Base-by-base conservation (phyloP, 2,329 filamentous ascomycete genomes). In the Exserohilum rostratum region DNA sequence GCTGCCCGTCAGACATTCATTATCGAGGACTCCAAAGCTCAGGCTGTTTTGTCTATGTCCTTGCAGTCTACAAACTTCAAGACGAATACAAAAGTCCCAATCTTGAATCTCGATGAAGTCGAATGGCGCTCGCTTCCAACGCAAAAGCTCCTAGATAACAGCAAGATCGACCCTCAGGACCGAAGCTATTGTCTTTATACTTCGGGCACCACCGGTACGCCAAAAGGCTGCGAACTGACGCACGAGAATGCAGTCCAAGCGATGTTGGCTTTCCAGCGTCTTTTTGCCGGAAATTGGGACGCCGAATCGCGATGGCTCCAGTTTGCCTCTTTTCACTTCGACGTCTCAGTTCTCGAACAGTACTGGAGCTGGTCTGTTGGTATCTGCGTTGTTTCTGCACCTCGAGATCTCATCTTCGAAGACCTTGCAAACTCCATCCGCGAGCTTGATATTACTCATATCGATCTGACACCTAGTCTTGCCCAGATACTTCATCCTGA, bases 301-400 rank as follows among this genome's bases (percentile, higher is more conserved):
- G 66, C 80, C 0, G 70, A 83, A 0, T 96, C 92, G 0, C 85
- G 89, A 53, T 97, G 91, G 88, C 80, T 97, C 0, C 93, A 97
- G 69, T 97, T 97, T 69, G 93, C 93, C 1, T 93, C 91, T 0
- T 91, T 96, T 52, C 93, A 96, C 73, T 97, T 97, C 57, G 93
- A 97, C 66, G 93, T 97, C 3, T 95, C 90, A 1, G 90, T 97
- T 0, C 81, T 97, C 0, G 93, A 97, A 69, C 93, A 96, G 67
- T 97, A 93, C 72, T 97, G 91, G 91, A 95, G 88, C 53, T 97
- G 93, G 93, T 91, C 89, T 25, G 90, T 95, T 0, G 92, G 92
- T 1, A 92, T 97, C 22, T 88, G 89, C 3, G 83, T 97, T 0
- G 89, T 93, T 2, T 87, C 90, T 2, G 92, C 90, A 6, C 90